Evolutionary conservation across 495 filamentous ascomycete species (phyloP).

Genomic region (Bryoglossum gracile): DNA sequence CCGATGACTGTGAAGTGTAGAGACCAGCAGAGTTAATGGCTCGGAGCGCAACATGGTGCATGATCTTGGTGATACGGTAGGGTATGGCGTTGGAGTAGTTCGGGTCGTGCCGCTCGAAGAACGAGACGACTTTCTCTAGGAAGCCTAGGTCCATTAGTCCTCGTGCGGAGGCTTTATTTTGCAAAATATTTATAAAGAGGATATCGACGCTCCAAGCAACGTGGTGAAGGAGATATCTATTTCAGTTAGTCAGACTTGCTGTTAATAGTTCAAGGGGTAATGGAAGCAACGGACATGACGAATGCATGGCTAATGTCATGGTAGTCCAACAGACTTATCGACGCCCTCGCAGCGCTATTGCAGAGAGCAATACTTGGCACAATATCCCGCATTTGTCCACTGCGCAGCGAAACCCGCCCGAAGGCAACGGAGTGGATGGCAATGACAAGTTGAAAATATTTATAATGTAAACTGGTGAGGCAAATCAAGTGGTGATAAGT

Average conservation of each 20-base stretch:
- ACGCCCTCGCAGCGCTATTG: slow-evolving; percentile 1
- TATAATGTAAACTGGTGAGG: slow-evolving; percentile 1
- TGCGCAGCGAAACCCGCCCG: neutral
- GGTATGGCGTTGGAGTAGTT: neutral
- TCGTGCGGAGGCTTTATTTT: slow-evolving; percentile 1
- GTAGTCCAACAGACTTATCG: slow-evolving; percentile 4
- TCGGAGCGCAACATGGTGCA: neutral
- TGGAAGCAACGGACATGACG: neutral
- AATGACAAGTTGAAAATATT: slow-evolving; percentile 5
- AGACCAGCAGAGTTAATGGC: neutral
- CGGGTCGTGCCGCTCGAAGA: neutral
- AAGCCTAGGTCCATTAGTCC: neutral
- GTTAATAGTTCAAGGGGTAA: neutral
- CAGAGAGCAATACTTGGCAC: slow-evolving; percentile 1
- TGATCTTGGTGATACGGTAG: neutral
- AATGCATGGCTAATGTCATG: slow-evolving; percentile 1
- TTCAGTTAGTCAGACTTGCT: neutral
- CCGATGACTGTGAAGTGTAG: neutral
- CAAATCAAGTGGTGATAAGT: neutral
- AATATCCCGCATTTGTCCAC: neutral
- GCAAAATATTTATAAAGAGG: slow-evolving; percentile 7
- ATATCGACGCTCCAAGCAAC: slow-evolving; percentile 11
- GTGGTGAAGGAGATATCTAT: slow-evolving; percentile 2
- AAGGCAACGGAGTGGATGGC: slow-evolving; percentile 5
- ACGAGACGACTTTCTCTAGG: neutral